Percentiles rank a stretch among this genome's conserved stretches.
Evolutionary conservation across 768 basidiomycete species (phyloP).

Genomic region (Tricholoma terreum): DNA sequence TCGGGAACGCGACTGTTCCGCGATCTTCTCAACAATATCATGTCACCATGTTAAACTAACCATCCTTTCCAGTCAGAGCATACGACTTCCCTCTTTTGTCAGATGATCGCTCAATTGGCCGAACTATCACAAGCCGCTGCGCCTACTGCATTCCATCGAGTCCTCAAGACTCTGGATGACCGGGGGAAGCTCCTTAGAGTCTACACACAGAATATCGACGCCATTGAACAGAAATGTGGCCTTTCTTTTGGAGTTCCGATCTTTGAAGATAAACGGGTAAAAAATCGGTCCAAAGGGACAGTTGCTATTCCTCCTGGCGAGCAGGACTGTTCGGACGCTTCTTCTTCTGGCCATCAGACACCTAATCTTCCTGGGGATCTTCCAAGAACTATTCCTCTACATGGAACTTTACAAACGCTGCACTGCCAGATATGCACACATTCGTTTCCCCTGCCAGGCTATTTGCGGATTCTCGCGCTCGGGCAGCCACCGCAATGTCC

Average conservation of each 20-base stretch:
- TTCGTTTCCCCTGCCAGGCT: constrained; percentile 60
- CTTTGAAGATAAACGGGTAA: constrained; percentile 55
- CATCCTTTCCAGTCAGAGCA: constrained; percentile 55
- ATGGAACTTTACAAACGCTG: constrained; percentile 77
- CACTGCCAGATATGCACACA: constrained; percentile 82
- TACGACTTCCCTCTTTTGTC: constrained; percentile 76
- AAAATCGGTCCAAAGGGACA: constrained; percentile 48
- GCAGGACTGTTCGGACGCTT: constrained; percentile 13
- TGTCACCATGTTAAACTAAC: not conserved
- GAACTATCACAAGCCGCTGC: constrained; percentile 65
- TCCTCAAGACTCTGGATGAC: constrained; percentile 73
- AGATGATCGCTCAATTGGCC: constrained; percentile 85
- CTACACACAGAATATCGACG: constrained; percentile 94
- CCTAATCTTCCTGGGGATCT: constrained; percentile 47
- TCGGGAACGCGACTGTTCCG: not conserved
- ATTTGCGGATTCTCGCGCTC: constrained; percentile 55
- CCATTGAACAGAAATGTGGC: constrained; percentile 83
- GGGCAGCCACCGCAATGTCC: constrained; percentile 77
- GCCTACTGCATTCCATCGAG: constrained; percentile 79
- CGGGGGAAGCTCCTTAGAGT: constrained; percentile 76
- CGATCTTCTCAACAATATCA: not conserved
- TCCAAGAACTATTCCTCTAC: constrained; percentile 85
- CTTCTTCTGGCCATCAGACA: constrained; percentile 10
- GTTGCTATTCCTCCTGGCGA: constrained; percentile 8
- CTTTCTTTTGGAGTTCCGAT: constrained; percentile 83